Evolutionary conservation across 805 yeast genomes (phyloP), one percentile per base, ranked within the genome.

Genomic region (Saccharomyces paradoxus): DNA sequence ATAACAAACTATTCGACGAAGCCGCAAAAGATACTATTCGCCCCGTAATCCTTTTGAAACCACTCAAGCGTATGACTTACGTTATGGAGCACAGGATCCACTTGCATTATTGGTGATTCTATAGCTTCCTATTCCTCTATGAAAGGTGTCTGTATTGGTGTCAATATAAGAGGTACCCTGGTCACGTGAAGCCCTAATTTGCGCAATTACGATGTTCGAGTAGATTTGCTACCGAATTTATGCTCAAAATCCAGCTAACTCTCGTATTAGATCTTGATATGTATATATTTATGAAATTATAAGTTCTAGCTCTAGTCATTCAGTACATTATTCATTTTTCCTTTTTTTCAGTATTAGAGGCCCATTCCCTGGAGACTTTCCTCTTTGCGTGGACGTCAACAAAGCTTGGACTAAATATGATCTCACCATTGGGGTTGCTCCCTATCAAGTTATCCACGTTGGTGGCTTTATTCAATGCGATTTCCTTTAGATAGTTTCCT

Each of bases 381-480:
- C 71, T 63, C 54, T 63, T 66, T 9, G 49, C 60, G 27, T 58
- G 63, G 4, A 66, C 56, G 48, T 66, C 62, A n/a, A 68, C 56
- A 50, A 70, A 59, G 37, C 60, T 63, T 30, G 71, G 66, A 2
- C 64, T 61, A 50, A 62, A 60, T 24, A 63, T 58, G 2, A 65
- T 58, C 28, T 64, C 67, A 22, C 70, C 71, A 13, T 61, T 60
- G 21, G 70, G 66, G 51, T 64, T 65, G 30, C 61, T 56, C 5
- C 68, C 69, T 12, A 59, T 59, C 17, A 67, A 48, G 52, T 67
- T 65, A 49, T 67, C 66, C 26, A 62, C 59, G 37, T 59, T 62
- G 14, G 67, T 67, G 7, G 72, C 67, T 56, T 65, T 63, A 50
- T 64, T 65, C 53, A 63, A 58, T 26, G 58, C 58, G 37, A 68